These are phyloP conservation scores for Saposhnikovia divaricata DNA, from an alignment of 129 eudicot genomes.

Conservation along the genomic window DNA sequence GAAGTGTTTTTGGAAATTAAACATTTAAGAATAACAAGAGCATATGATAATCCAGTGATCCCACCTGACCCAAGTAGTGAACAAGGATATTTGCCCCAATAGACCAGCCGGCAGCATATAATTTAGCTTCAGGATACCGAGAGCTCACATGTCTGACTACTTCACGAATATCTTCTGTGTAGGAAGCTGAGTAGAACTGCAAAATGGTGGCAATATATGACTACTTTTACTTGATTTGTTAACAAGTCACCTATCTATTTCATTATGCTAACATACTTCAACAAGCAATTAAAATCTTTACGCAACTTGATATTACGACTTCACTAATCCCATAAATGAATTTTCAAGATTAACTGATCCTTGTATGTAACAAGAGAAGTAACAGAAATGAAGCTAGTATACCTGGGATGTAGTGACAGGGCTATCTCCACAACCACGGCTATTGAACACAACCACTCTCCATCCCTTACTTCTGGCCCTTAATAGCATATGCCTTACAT, in stretches of 20 bases:
- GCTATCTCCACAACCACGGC: conserved; percentile 87
- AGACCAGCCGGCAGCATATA: conserved; percentile 98
- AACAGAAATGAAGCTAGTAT: background rate
- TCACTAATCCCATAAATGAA: background rate
- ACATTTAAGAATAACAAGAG: background rate
- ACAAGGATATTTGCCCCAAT: conserved; percentile 95
- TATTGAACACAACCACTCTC: conserved; percentile 86
- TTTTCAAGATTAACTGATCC: background rate
- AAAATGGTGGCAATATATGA: background rate
- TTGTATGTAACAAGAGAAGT: background rate
- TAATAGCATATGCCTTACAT: conserved; percentile 71
- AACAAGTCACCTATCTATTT: background rate
- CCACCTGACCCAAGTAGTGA: conserved; percentile 82
- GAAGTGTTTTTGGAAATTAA: background rate
- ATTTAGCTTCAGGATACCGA: conserved; percentile 63
- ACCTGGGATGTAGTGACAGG: conserved; percentile 97
- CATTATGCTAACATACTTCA: background rate
- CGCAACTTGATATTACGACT: background rate
- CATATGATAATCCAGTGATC: background rate
- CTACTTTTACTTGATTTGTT: background rate
- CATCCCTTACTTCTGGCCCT: conserved; percentile 74
- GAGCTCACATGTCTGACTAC: conserved; percentile 62
- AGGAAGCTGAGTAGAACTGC: conserved; percentile 98
- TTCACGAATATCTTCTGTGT: conserved; percentile 73
- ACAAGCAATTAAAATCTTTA: background rate